Evolutionary conservation across 2,329 filamentous ascomycete species (phyloP).

Genomic region (Fusarium sororula): DNA sequence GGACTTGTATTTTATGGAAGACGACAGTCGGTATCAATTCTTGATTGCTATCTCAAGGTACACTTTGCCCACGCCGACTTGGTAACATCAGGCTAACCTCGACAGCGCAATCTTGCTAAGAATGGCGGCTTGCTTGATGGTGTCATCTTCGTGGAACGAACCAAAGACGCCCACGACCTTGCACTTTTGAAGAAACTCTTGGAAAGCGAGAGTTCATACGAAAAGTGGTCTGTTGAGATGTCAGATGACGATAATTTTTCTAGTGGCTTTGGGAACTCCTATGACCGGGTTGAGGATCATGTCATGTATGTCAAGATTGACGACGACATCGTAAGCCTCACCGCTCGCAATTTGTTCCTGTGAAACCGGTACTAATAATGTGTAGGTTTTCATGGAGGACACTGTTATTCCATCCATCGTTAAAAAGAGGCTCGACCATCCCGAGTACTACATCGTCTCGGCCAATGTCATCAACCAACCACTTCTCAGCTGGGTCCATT

Average conservation of each 20-base stretch:
- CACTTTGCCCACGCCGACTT: not conserved
- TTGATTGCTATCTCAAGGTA: constrained; percentile 58
- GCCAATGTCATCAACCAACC: constrained; percentile 67
- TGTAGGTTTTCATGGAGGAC: constrained; percentile 50
- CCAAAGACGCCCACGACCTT: constrained; percentile 51
- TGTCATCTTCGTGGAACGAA: constrained; percentile 56
- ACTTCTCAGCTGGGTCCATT: constrained; percentile 62
- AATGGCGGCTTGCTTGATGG: constrained; percentile 57
- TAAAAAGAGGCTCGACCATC: constrained; percentile 60
- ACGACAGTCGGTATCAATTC: constrained; percentile 53
- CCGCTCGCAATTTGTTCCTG: accelerated
- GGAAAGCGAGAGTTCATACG: constrained; percentile 49
- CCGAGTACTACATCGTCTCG: constrained; percentile 60
- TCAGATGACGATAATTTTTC: constrained; percentile 41
- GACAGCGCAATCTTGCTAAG: constrained; percentile 53
- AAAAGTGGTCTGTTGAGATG: constrained; percentile 49
- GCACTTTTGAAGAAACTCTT: constrained; percentile 52
- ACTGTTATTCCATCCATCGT: constrained; percentile 61
- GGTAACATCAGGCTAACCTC: not conserved
- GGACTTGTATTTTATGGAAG: constrained; percentile 59
- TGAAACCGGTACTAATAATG: not conserved
- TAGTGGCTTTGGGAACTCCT: constrained; percentile 50
- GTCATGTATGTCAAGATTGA: constrained; percentile 53
- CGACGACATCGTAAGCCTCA: constrained; percentile 49
- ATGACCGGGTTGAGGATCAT: constrained; percentile 58